Base-by-base conservation (phyloP, 1,284 basidiomycete genomes). In the Ganoderma meredithae region DNA sequence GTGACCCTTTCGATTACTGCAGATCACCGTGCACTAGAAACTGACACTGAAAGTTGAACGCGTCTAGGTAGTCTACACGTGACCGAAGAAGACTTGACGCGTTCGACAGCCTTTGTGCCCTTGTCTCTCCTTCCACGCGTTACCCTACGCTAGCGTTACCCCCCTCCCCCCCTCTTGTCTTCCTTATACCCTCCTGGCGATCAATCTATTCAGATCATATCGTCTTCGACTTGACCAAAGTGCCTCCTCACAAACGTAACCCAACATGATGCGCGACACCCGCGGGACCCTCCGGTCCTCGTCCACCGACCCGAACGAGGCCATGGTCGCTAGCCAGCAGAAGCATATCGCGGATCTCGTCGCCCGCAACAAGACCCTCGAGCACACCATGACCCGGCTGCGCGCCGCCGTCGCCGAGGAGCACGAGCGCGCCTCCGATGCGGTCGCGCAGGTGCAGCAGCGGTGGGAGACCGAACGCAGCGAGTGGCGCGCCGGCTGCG, bases 281-380 rank as follows among this genome's bases (percentile, higher is more conserved):
- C 72, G 70, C 31, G 70, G 71, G 0, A 68, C 72, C 17, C 66
- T 74, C 15, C 73, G 74, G 12, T 66, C 74, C 22, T 76, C 78
- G 9, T 76, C 79, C 9, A 78, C 78, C 10, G 78, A 80, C 53
- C 84, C 84, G 4, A 79, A 84, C 61, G 87, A 90, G 69, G 82
- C 88, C 31, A 83, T 86, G 83, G 79, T 81, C 67, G 76, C 81
- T 31, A 85, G 88, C 12, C 85, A 90, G 74, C 88, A 88, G 67
- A 79, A 83, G 6, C 90, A 91, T 74, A 90, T 92, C 65, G 84
- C 88, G 63, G 89, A 92, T 60, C 84, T 92, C 62, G 88, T 91
- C 3, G 84, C 88, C 71, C 83, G 86, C 69, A 90, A 87, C 76
- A 86, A 86, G 39, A 85, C 85, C 0, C 83, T 90, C 63, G 89